phyloP scores from a whole-genome alignment of 2,329 filamentous ascomycete species.

The Aspergillus alliaceus region DNA sequence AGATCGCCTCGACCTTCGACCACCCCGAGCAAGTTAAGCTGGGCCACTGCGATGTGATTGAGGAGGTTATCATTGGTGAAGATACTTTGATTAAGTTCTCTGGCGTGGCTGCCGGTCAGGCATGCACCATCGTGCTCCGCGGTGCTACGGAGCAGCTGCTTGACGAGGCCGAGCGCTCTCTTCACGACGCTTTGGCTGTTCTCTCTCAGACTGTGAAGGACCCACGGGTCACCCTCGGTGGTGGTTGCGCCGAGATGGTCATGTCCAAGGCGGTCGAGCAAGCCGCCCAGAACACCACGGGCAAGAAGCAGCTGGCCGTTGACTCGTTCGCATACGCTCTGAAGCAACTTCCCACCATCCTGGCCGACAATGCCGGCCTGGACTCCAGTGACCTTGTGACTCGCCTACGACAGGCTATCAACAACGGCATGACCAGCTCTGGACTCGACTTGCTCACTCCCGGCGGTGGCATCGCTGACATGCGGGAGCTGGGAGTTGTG shows the following conservation, averaged over 20 bases:
- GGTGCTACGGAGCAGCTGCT: constrained; percentile 96
- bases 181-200: constrained; percentile 94
- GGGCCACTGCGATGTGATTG: constrained; percentile 90
- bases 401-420: constrained; percentile 87
- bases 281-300: constrained; percentile 87
- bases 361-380: constrained; percentile 95
- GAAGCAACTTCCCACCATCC: constrained; percentile 89
- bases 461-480: constrained; percentile 89
- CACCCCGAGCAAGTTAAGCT: constrained; percentile 97
- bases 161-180: constrained; percentile 91
- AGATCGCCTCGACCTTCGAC: constrained; percentile 97
- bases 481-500: constrained; percentile 91
- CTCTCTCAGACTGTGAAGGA: constrained; percentile 95
- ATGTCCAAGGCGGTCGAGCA: constrained; percentile 98
- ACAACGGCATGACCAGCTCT: constrained; percentile 89
- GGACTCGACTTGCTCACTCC: constrained; percentile 86
- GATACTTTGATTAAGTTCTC: constrained; percentile 98
- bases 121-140: constrained; percentile 94
- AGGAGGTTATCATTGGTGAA: constrained; percentile 97
- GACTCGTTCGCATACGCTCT: constrained; percentile 85
- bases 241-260: constrained; percentile 96
- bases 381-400: constrained; percentile 94
- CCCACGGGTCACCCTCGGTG: constrained; percentile 89
- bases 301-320: constrained; percentile 94
- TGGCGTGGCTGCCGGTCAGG: constrained; percentile 87